A percentile compares a stretch with the other conserved stretches of the same genome.
Conservation (phyloP, 1,139 yeast genomes). For the Scheffersomyces insectosa region DNA sequence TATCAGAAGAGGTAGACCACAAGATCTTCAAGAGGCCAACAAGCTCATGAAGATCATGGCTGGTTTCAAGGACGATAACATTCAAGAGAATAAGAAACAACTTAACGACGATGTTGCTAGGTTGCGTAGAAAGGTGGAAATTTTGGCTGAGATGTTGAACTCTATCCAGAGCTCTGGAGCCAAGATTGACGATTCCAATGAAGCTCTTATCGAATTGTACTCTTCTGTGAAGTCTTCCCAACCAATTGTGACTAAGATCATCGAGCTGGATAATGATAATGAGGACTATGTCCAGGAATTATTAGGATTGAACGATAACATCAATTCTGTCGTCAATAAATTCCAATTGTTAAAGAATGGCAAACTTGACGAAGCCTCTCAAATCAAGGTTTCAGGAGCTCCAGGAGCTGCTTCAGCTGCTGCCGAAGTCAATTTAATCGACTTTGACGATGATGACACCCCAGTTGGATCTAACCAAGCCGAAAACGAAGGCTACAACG, state of each 20-base stretch:
- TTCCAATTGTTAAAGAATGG: constrained; percentile 69
- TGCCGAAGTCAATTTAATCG: constrained; percentile 64
- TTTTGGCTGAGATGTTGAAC: constrained; percentile 84
- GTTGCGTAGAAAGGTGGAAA: constrained; percentile 83
- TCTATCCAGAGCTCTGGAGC: constrained; percentile 52
- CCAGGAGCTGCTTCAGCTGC: constrained; percentile 38
- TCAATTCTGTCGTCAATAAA: constrained; percentile 69
- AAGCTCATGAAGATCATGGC: constrained; percentile 97
- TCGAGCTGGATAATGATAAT: constrained; percentile 65
- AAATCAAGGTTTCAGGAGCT: constrained; percentile 41
- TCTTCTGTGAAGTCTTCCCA: constrained; percentile 79
- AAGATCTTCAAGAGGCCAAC: constrained; percentile 94
- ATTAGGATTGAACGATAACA: constrained; percentile 71
- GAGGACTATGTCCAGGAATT: constrained; percentile 68
- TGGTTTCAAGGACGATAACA: constrained; percentile 84
- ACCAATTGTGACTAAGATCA: constrained; percentile 83
- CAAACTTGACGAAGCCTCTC: constrained; percentile 58
- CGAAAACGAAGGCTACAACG: constrained; percentile 57
- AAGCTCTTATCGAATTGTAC: constrained; percentile 77
- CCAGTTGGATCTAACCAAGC: constrained; percentile 38
- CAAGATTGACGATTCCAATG: constrained; percentile 54
- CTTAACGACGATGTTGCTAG: constrained; percentile 84
- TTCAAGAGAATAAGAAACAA: constrained; percentile 69
- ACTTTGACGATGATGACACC: constrained; percentile 63
- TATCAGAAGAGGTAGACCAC: constrained; percentile 93